phyloP scores from a whole-genome alignment of 2,329 filamentous ascomycete genomes.

The Beauveria scarabaeidicola region DNA sequence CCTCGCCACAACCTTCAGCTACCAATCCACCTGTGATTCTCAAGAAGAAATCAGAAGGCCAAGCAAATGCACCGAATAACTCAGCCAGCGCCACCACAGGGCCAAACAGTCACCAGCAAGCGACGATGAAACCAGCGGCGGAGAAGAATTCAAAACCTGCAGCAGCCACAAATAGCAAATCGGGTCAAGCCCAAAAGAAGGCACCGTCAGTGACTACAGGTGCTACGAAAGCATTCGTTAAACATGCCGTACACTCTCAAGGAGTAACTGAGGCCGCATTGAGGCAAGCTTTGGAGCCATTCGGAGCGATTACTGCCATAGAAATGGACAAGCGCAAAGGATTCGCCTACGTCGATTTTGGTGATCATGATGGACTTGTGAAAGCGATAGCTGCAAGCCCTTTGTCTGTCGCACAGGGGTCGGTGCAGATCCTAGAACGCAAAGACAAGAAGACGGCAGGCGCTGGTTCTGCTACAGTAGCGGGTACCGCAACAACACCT shows the following conservation, averaged over 20 bases:
- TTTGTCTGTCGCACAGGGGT: conserved; percentile 72
- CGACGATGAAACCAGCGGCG: conserved; percentile 19
- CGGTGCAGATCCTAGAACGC: conserved; percentile 78
- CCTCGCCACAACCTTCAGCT: conserved; percentile 17
- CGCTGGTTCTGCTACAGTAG: conserved; percentile 1
- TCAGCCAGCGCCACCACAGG: conserved; percentile 11
- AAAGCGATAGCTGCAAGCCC: conserved; percentile 78
- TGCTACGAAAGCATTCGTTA: conserved; percentile 63
- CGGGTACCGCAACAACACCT: conserved; percentile 4
- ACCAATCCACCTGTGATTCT: conserved; percentile 31
- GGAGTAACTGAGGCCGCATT: conserved; percentile 80
- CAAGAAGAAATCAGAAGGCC: conserved; percentile 31
- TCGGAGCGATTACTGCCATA: conserved; percentile 67
- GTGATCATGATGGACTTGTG: conserved; percentile 59
- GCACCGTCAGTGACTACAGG: conserved; percentile 25
- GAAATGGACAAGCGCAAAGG: conserved; percentile 94
- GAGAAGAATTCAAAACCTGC: conserved; percentile 30
- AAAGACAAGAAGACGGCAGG: conserved; percentile 48
- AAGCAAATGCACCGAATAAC: conserved; percentile 16
- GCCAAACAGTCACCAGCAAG: conserved; percentile 15
- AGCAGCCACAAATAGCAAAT: conserved; percentile 26
- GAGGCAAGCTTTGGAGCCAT: conserved; percentile 62
- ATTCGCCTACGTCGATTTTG: conserved; percentile 88
- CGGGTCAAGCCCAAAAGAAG: conserved; percentile 26
- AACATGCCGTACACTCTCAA: conserved; percentile 80